Evolutionary conservation across 2,329 filamentous ascomycete species (phyloP).

Genomic region (Cladosporium sp.): DNA sequence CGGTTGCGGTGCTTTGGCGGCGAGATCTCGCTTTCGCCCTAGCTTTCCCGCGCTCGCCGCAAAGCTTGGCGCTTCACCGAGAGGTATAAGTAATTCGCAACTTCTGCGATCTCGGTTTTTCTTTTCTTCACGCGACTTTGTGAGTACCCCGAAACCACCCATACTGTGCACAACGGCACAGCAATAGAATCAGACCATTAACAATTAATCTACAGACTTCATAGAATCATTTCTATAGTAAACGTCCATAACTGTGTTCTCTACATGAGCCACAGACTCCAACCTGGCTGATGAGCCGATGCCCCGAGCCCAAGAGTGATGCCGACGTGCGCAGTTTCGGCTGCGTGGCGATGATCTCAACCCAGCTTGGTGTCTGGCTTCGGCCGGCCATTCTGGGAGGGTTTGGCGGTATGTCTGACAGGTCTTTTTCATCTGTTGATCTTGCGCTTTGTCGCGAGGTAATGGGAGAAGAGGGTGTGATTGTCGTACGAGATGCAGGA

Average conservation of each 20-base stretch:
- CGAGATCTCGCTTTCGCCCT: too few relatives aligned
- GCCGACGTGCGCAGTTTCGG: conserved; percentile 23
- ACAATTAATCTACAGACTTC: conserved; percentile 13
- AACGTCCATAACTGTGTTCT: conserved; percentile 18
- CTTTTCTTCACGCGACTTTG: conserved; percentile 12
- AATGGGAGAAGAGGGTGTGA: conserved; percentile 8
- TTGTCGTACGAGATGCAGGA: too few relatives aligned
- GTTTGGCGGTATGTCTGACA: conserved; percentile 32
- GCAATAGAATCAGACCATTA: not conserved
- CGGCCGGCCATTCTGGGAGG: conserved; percentile 29
- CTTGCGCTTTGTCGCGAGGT: not conserved
- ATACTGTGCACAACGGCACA: not conserved
- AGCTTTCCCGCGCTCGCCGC: not conserved
- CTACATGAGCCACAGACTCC: conserved; percentile 26
- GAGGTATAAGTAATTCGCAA: not conserved
- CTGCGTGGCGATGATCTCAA: conserved; percentile 32
- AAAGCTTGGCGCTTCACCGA: conserved; percentile 1
- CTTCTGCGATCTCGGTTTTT: not conserved
- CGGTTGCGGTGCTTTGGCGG: too few relatives aligned
- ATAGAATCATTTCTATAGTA: conserved; percentile 19
- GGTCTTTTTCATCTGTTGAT: conserved; percentile 27
- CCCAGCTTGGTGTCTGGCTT: conserved; percentile 29
- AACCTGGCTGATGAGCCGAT: conserved; percentile 32
- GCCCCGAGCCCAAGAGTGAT: conserved; percentile 33
- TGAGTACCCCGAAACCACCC: not conserved